A percentile compares a stretch with the other conserved stretches of the same genome.
Evolutionary conservation across 192 early-diverging fungal genomes (phyloP).

Genomic region (Borealophlyctis nickersoniae): DNA sequence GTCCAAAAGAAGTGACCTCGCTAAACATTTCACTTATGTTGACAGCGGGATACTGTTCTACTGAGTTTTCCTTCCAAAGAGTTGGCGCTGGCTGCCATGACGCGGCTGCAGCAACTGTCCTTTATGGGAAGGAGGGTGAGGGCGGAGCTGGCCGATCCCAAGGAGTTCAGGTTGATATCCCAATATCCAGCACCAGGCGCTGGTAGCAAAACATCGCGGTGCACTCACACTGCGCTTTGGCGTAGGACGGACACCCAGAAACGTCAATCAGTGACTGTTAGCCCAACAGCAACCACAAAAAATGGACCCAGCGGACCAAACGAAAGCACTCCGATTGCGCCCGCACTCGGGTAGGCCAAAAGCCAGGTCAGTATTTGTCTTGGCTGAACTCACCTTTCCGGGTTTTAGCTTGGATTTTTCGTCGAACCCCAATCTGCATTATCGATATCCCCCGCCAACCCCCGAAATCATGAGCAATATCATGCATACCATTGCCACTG

Average conservation of each 20-base stretch:
- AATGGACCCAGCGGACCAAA: no score
- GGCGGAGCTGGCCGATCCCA: neutral
- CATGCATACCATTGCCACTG: constrained; percentile 45
- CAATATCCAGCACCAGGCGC: neutral
- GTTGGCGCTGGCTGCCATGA: neutral
- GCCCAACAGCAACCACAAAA: neutral
- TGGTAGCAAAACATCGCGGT: neutral
- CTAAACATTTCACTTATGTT: neutral
- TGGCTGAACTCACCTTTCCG: neutral
- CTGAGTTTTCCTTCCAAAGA: neutral
- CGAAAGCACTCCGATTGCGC: neutral
- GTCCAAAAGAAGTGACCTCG: neutral
- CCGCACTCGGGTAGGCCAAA: neutral
- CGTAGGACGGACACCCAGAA: neutral
- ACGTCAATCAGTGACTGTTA: neutral
- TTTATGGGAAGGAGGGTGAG: neutral
- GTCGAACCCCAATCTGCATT: constrained; percentile 7
- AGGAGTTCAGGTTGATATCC: neutral
- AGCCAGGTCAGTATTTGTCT: neutral
- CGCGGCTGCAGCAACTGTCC: neutral
- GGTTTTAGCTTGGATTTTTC: constrained; percentile 5
- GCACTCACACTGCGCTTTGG: neutral
- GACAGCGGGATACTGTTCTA: neutral
- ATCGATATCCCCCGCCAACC: constrained; percentile 22
- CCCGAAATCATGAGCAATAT: constrained; percentile 52